Percentiles rank a stretch among this genome's conserved stretches.
Evolutionary conservation across 192 early-diverging fungal species (phyloP).

Genomic region (Pilaira anomala): DNA sequence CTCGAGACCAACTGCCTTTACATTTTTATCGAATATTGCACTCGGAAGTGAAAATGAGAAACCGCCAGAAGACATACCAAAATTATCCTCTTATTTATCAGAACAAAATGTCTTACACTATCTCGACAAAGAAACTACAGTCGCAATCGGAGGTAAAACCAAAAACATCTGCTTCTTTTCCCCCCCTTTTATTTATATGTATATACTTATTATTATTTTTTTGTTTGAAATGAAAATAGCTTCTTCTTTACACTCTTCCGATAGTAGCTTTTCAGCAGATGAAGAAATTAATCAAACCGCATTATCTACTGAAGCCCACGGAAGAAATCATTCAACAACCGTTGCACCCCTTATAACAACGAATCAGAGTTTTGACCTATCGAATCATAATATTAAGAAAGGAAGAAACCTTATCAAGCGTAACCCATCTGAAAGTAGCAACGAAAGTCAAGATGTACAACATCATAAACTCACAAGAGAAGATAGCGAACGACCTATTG

Average conservation of each 20-base stretch:
- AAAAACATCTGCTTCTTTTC: no score
- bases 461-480: conserved; percentile 39
- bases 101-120: not conserved
- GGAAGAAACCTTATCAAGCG: conserved; percentile 18
- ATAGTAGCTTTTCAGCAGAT: conserved; percentile 30
- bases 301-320: not conserved
- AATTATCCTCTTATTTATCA: not conserved
- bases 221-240: no score
- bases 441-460: conserved; percentile 14
- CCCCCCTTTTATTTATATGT: not conserved
- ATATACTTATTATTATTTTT: not conserved
- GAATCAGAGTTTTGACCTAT: not conserved
- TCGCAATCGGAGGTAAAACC: not conserved
- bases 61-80: not conserved
- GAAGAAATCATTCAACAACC: conserved; percentile 6
- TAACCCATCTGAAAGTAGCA: conserved; percentile 1
- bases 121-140: not conserved
- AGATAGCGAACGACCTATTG: conserved; percentile 36
- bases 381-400: not conserved
- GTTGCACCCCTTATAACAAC: conserved; percentile 29
- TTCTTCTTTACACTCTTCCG: conserved; percentile 29
- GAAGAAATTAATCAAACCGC: conserved; percentile 15
- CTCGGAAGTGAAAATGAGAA: conserved; percentile 27
- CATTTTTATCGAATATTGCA: conserved; percentile 35
- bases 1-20: conserved; percentile 31